These are phyloP conservation scores for Ophiostoma perfectum DNA, from an alignment of 2,329 filamentous ascomycete species.

Conservation along the genomic window DNA sequence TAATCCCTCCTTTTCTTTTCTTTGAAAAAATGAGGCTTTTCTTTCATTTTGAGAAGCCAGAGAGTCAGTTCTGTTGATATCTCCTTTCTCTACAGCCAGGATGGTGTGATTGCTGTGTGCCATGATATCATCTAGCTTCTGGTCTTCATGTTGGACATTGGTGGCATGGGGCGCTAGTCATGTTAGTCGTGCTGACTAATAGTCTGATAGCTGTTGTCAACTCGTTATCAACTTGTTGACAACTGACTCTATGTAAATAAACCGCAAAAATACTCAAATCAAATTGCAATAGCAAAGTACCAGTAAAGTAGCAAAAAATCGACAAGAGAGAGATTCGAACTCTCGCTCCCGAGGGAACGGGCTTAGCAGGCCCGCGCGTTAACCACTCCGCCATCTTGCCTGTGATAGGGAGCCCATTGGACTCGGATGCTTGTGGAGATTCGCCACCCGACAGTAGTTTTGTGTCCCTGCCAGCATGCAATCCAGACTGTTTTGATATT, in stretches of 20 bases:
- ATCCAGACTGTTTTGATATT: neutral
- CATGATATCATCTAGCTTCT: conserved; percentile 8
- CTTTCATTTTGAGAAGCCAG: neutral
- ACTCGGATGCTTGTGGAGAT: conserved; percentile 4
- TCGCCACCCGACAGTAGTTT: neutral
- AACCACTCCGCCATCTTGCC: conserved; percentile 15
- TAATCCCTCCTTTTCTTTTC: neutral
- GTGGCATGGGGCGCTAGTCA: neutral
- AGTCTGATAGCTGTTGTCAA: neutral
- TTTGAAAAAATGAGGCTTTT: neutral
- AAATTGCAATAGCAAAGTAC: neutral
- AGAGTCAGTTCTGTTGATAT: neutral
- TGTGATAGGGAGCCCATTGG: neutral
- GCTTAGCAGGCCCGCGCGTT: conserved; percentile 15
- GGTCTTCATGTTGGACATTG: neutral
- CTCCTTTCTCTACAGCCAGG: neutral
- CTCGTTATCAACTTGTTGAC: neutral
- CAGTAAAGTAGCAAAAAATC: neutral
- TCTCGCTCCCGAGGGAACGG: conserved; percentile 15
- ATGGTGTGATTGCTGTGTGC: conserved; percentile 8
- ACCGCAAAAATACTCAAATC: neutral
- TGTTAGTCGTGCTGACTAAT: neutral
- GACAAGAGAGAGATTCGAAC: conserved; percentile 16
- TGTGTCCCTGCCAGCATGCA: neutral
- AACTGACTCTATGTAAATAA: neutral